Evolutionary conservation across 2,329 filamentous ascomycete genomes (phyloP).

Genomic region (Arachnopeziza araneosa): DNA sequence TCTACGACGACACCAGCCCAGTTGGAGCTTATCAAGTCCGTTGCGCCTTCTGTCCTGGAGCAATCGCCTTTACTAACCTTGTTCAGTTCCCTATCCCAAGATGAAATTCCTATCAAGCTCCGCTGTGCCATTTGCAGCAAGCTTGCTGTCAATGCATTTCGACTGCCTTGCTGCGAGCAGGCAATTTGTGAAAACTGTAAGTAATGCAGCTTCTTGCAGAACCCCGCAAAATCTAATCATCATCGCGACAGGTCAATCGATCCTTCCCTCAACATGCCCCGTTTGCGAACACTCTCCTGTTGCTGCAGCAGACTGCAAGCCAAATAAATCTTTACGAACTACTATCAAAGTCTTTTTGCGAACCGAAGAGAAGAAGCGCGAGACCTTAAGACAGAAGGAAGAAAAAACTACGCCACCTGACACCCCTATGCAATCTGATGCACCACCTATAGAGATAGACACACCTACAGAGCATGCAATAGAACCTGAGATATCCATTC

Average conservation of each 20-base stretch:
- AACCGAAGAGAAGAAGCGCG: constrained; percentile 84
- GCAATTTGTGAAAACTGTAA: constrained; percentile 86
- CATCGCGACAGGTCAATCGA: constrained; percentile 59
- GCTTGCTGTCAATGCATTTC: constrained; percentile 83
- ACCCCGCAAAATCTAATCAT: constrained; percentile 9
- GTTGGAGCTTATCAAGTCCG: constrained; percentile 31
- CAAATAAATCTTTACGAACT: constrained; percentile 84
- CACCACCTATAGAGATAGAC: constrained; percentile 7
- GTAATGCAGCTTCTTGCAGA: constrained; percentile 7
- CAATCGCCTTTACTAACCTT: constrained; percentile 10
- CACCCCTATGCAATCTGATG: constrained; percentile 22
- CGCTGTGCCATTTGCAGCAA: constrained; percentile 92
- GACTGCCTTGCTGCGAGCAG: constrained; percentile 91
- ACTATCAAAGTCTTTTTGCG: constrained; percentile 89
- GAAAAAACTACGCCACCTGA: constrained; percentile 33
- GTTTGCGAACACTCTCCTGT: constrained; percentile 91
- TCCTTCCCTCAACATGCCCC: constrained; percentile 74
- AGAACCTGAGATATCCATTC: constrained; percentile 1
- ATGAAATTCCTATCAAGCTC: constrained; percentile 92
- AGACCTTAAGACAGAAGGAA: constrained; percentile 49
- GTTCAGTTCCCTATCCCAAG: constrained; percentile 35
- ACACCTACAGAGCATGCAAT: constrained; percentile 2
- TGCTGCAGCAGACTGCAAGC: constrained; percentile 77
- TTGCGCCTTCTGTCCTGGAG: neutral
- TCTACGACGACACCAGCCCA: constrained; percentile 26